Percentiles rank a stretch among this genome's conserved stretches.
These are phyloP conservation scores for Fusarium sp. DNA, from an alignment of 2,329 filamentous ascomycete genomes.

Conservation along the genomic window DNA sequence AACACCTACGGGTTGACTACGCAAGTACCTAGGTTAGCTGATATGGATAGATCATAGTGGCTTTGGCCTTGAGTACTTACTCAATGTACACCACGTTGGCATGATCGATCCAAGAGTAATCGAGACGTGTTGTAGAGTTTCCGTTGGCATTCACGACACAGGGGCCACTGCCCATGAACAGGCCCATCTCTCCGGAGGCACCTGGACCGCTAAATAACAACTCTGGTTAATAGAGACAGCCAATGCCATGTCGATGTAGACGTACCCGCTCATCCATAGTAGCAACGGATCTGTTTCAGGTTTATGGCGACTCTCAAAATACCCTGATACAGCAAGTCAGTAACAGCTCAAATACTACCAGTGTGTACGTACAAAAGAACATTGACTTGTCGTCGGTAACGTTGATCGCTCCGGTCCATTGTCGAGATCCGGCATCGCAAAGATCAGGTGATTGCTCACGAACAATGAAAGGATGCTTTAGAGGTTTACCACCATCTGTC, in stretches of 20 bases:
- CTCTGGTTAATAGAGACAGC: background rate
- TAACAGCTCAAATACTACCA: fast-evolving
- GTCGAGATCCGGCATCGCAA: constrained; percentile 23
- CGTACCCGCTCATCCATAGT: constrained; percentile 38
- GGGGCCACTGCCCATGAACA: constrained; percentile 33
- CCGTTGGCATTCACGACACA: constrained; percentile 27
- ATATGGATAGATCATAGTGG: background rate
- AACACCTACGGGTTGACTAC: constrained; percentile 29
- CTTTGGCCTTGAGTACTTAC: background rate
- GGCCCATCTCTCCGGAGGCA: constrained; percentile 28
- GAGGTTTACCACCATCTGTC: background rate
- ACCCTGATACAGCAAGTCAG: constrained; percentile 5
- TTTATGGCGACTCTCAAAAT: constrained; percentile 27
- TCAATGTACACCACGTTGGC: constrained; percentile 33
- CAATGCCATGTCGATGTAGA: background rate
- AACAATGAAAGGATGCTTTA: background rate
- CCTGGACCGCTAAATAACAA: constrained; percentile 7
- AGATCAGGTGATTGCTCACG: constrained; percentile 19
- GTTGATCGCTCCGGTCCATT: constrained; percentile 30
- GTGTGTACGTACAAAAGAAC: constrained; percentile 24
- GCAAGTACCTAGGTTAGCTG: background rate
- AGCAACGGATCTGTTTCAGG: constrained; percentile 30
- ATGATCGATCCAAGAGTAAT: constrained; percentile 33
- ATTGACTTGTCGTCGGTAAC: constrained; percentile 30
- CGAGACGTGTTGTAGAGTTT: constrained; percentile 21